Base-by-base conservation (phyloP, 1,139 yeast genomes). In the Kurtzmaniella quercitrusa region DNA sequence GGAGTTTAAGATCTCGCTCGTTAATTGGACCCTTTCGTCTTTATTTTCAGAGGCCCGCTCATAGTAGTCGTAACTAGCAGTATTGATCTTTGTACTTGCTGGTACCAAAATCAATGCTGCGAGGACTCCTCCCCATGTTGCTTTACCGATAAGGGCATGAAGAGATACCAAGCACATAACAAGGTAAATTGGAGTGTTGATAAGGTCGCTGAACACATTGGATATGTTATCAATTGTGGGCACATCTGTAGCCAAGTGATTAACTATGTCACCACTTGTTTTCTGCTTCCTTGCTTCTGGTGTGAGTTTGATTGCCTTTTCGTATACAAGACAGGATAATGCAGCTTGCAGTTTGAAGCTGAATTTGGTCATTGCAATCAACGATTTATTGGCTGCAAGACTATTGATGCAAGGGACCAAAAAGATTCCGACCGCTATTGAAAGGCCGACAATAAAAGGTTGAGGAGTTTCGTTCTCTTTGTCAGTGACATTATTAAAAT, bases 261-360 rank as follows among this genome's bases (percentile, higher is more conserved):
- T 68, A 29, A 70, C 63, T 40, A 70, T 63, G 44, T 70, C 75
- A 41, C 75, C 75, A 3, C 69, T 65, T 12, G 71, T 56, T 43
- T 68, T 68, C n/a, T 58, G 56, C 45, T 63, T 68, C 43, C 68
- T 60, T 15, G 68, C 60, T 43, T 66, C 68, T 2, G 73, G 71
- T 1, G 73, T 63, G 36, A 70, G 60, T 34, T 47, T 58, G 50
- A 68, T 53, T 0, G 72, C 64, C 46, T 70, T 70, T 23, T 58
- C 58, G 49, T 66, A 70, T 12, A 67, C 56, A 45, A 62, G 55
- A 36, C 68, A 54, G 5, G 64, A 55, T 47, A 68, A 56, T 4
- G 66, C 55, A 10, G 65, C 49, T 37, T 55, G 49, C 38, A 57
- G 51, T 16, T 50, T 53, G 39, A 47, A 51, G 16, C 56, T 56